Evolutionary conservation across 139 green algal genomes (phyloP), one percentile per base, ranked within the genome.

Genomic region (Chlamydomonas sp.): DNA sequence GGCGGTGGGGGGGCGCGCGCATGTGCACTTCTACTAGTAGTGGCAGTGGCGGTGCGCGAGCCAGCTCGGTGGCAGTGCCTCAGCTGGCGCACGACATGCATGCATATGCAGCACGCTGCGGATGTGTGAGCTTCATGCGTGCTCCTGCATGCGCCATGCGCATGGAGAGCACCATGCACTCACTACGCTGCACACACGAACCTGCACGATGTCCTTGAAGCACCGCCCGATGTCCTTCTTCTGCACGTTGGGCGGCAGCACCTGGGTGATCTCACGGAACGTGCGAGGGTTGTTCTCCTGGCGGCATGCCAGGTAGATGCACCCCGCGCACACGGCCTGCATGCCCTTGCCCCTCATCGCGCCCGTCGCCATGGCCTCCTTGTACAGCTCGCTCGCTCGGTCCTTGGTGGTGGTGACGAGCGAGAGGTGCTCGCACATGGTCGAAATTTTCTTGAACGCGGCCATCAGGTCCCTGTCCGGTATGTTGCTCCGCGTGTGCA

Each of bases 231-330:
- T 91, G 65, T 93, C 89, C 70, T 84, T 85, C 68, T 93, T 92
- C 65, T 63, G 70, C 37, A 81, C 70, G 29, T 73, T 73, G 20
- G 91, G 74, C 10, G 84, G 79, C 57, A 90, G 77, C 26, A 86
- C 78, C 1, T 71, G 74, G 54, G 73, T 76, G 64, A 95, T 91
- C 76, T 96, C 92, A 68, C 95, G 96, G 78, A 98, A 97, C 0
- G 90, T 95, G 16, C 90, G 76, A 0, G 89, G 74, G 35, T 82
- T 84, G 48, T 79, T 79, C 59, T 77, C 76, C 31, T 90, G 85
- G 30, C 92, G 81, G 73, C 85, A 94, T 5, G 90, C 91, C 65
- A 92, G 80, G 73, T 90, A 96, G 3, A 97, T 58, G 63, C 92
- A 92, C 5, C 91, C 90, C 1, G 88, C 89, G 10, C 80, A 80